These are phyloP conservation scores for Pelargonium myrrhifolium DNA, from an alignment of 441 rosid species.

Conservation along the genomic window DNA sequence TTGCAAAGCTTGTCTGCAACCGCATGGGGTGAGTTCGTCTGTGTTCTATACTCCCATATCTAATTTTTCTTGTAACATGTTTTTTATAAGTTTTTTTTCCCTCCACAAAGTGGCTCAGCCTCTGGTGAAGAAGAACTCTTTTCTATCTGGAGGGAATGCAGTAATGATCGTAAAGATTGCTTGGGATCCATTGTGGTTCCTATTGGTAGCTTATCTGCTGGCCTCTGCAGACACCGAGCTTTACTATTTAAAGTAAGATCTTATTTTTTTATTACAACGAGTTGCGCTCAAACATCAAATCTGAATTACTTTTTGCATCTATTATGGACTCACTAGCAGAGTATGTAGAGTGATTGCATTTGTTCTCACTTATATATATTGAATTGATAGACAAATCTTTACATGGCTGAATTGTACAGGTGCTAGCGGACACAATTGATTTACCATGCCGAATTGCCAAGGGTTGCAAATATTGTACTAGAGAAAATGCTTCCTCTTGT, in stretches of 20 bases:
- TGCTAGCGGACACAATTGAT: conserved; percentile 83
- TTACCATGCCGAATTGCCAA: conserved; percentile 95
- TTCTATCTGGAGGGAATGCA: conserved; percentile 72
- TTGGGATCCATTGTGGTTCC: conserved; percentile 81
- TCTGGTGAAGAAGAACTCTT: conserved; percentile 56
- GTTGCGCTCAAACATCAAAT: neutral
- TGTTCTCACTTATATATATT: neutral
- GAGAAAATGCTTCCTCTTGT: conserved; percentile 88
- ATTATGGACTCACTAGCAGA: neutral
- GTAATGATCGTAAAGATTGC: conserved; percentile 65
- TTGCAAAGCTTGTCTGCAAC: conserved; percentile 84
- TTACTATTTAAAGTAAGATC: conserved; percentile 82
- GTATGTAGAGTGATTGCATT: conserved; percentile 1
- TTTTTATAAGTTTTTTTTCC: conserved; percentile 13
- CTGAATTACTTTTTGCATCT: neutral
- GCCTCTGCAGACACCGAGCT: conserved; percentile 96
- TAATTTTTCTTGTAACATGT: conserved; percentile 3
- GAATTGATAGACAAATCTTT: conserved; percentile 15
- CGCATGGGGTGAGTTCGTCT: conserved; percentile 75
- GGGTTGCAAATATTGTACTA: conserved; percentile 87
- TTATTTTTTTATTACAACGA: conserved; percentile 15
- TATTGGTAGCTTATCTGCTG: conserved; percentile 77
- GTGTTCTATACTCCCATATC: conserved; percentile 15
- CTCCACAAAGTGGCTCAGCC: conserved; percentile 60
- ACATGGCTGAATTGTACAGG: conserved; percentile 39